Conservation (phyloP, 106 monocot genomes). For the Iris macrosiphon region DNA sequence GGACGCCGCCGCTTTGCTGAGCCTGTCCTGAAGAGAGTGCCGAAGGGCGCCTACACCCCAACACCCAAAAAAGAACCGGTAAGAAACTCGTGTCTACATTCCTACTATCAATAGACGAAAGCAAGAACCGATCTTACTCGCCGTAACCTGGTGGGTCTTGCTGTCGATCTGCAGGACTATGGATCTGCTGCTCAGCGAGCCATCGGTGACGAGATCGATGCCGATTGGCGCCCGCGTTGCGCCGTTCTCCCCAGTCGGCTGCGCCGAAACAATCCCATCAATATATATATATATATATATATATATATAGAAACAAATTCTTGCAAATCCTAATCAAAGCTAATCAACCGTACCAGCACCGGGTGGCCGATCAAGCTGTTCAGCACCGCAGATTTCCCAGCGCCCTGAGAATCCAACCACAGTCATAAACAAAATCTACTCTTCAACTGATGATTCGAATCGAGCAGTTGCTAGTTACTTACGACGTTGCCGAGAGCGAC, state of each 20-base stretch:
- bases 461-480: conserved; percentile 4
- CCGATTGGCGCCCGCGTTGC: conserved; percentile 88
- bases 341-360: conserved; percentile 56
- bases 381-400: conserved; percentile 90
- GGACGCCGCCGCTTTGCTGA: conserved; percentile 43
- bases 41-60: conserved; percentile 15
- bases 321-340: conserved; percentile 1
- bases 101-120: background rate
- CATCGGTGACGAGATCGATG: conserved; percentile 64
- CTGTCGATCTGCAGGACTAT: conserved; percentile 83
- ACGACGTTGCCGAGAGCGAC: conserved; percentile 63
- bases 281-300: background rate
- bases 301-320: background rate
- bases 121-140: conserved; percentile 43
- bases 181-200: conserved; percentile 63
- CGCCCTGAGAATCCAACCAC: conserved; percentile 40
- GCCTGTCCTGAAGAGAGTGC: conserved; percentile 83
- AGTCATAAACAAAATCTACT: background rate
- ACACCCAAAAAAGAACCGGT: background rate
- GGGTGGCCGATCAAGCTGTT: conserved; percentile 98
- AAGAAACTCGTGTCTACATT: conserved; percentile 26
- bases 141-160: conserved; percentile 93
- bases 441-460: background rate
- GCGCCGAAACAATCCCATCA: conserved; percentile 10
- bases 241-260: conserved; percentile 98